These are phyloP conservation scores for Rhizoclosmatium sp. DNA, from an alignment of 192 early-diverging fungal genomes.

Conservation along the genomic window DNA sequence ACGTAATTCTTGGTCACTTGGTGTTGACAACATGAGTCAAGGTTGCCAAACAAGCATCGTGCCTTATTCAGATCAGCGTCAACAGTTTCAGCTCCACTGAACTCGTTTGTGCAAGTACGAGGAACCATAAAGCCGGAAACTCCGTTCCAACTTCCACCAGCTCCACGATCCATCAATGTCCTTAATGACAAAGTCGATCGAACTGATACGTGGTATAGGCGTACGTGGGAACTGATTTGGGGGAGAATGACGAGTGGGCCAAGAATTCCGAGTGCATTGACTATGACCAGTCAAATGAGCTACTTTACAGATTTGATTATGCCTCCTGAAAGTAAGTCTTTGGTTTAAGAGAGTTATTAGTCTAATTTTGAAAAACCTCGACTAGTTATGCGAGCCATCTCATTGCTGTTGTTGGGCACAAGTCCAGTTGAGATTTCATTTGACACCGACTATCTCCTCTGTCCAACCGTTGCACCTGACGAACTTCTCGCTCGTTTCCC, in stretches of 20 bases:
- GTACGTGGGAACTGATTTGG: conserved; percentile 31
- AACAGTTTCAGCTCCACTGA: conserved; percentile 43
- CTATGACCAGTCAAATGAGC: conserved; percentile 61
- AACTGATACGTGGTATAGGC: conserved; percentile 49
- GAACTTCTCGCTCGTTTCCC: conserved; percentile 89
- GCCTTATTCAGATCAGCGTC: conserved; percentile 71
- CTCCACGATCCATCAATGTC: conserved; percentile 58
- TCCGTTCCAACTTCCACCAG: conserved; percentile 64
- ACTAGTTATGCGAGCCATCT: conserved; percentile 70
- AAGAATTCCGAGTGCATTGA: conserved; percentile 46
- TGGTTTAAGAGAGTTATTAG: conserved; percentile 19
- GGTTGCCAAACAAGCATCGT: conserved; percentile 73
- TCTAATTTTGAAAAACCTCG: conserved; percentile 6
- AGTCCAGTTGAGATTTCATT: conserved; percentile 77
- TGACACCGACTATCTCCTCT: conserved; percentile 82
- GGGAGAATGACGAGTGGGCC: conserved; percentile 37
- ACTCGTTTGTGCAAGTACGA: conserved; percentile 63
- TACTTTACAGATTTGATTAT: conserved; percentile 89
- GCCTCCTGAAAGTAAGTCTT: conserved; percentile 66
- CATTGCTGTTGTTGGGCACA: conserved; percentile 85
- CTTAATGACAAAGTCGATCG: conserved; percentile 55
- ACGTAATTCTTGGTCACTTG: not conserved
- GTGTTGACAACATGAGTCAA: not conserved
- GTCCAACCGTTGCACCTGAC: conserved; percentile 85
- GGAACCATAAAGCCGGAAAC: conserved; percentile 71